Base-by-base conservation (phyloP, 805 yeast species). In the Sugiyamaella marilandica region DNA sequence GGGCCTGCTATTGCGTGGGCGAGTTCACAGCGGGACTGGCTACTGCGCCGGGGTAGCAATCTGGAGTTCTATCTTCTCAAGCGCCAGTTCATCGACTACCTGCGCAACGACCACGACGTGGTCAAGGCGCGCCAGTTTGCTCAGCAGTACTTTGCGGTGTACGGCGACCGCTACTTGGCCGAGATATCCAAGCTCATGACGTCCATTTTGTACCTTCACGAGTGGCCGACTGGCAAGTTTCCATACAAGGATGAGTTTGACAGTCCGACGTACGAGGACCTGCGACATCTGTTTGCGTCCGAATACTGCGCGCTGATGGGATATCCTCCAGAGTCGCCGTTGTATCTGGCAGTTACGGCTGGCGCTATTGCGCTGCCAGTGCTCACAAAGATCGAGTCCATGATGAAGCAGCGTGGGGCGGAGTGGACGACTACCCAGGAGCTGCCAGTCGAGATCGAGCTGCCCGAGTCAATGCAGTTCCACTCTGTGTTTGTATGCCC, bases 401-500 rank as follows among this genome's bases (percentile, higher is more conserved):
- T 77, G 33, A 73, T 70, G 67, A 64, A 62, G 44, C 58, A 65
- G 11, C 64, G 69, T 26, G 68, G 68, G 5, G 65, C 80, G 2
- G 79, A 75, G 49, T 82, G 86, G 86, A 74, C 82, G 0, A 74
- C 83, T 0, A 65, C 68, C 32, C 73, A 79, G 59, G 89, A 84
- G 65, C 63, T 84, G 14, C 87, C 87, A 2, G 81, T 82, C 49
- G 85, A 80, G 56, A 76, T 82, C 18, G 72, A 73, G 31, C 66
- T 84, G 18, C 89, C 90, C 0, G 65, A 66, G 0, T 67, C 67
- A 21, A 65, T 82, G 47, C 77, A 76, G 51, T 82, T 76, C 65
- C 89, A 84, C 62, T 80, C 87, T 1, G 74, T 84, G 1, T 84
- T 83, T 62, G 84, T 84, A 2, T 84, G 90, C 62, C 90, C 90